These are phyloP conservation scores for Blastocladiella emersonii DNA, from an alignment of 371 early-diverging fungal genomes.

Conservation along the genomic window DNA sequence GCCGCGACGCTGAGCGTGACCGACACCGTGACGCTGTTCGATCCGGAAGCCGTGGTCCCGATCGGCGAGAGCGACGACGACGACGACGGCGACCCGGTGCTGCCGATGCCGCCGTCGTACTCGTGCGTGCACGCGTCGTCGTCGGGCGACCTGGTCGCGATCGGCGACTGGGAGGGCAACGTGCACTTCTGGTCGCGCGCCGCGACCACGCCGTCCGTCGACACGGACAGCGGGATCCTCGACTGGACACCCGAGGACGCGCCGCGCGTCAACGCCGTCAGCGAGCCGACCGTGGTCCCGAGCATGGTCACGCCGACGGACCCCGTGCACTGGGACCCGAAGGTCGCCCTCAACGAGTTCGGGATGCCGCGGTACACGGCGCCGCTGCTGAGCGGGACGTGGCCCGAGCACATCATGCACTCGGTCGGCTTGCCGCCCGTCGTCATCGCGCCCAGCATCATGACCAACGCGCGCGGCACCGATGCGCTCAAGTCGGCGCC, in stretches of 20 bases:
- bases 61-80: constrained; percentile 49
- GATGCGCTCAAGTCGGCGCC: constrained; percentile 49
- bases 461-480: background rate
- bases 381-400: constrained; percentile 47
- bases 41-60: constrained; percentile 53
- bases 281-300: constrained; percentile 44
- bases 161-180: constrained; percentile 53
- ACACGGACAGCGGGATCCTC: background rate
- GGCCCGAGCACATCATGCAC: constrained; percentile 45
- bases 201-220: background rate
- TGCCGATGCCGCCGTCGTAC: background rate
- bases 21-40: constrained; percentile 43
- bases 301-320: background rate
- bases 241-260: background rate
- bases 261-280: constrained; percentile 47
- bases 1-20: background rate
- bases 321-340: constrained; percentile 4
- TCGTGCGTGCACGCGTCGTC: constrained; percentile 47
- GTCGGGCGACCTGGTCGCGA: constrained; percentile 53
- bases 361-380: constrained; percentile 70
- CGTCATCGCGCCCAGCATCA: constrained; percentile 52
- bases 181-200: constrained; percentile 45
- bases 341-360: constrained; percentile 54
- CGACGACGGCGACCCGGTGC: background rate
- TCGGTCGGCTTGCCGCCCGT: constrained; percentile 53